Conservation (phyloP, 306 rosid species). For the Ormosia emarginata region DNA sequence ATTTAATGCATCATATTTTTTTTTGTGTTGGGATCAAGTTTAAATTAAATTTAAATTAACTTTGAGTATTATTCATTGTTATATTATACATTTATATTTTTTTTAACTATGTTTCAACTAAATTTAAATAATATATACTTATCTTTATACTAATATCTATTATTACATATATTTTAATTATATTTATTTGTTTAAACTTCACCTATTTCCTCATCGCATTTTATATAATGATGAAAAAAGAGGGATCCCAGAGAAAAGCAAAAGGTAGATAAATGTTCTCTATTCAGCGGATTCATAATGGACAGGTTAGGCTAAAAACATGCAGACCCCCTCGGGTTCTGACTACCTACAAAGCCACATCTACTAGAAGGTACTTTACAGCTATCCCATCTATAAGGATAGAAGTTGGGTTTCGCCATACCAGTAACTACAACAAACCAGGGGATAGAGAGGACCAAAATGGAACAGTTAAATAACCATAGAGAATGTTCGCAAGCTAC, state of each 20-base stretch:
- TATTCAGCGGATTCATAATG: conserved; percentile 7
- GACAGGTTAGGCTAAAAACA: conserved; percentile 2
- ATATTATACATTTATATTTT: too few relatives aligned
- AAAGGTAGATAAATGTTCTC: background rate
- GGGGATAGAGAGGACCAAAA: conserved; percentile 10
- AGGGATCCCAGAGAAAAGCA: background rate
- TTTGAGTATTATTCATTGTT: too few relatives aligned
- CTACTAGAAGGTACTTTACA: conserved; percentile 26
- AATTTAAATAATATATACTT: too few relatives aligned
- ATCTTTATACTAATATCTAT: too few relatives aligned
- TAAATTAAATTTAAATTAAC: too few relatives aligned
- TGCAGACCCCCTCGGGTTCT: background rate
- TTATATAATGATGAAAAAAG: too few relatives aligned
- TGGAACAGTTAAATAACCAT: conserved; percentile 17
- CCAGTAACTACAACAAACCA: conserved; percentile 21
- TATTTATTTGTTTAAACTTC: too few relatives aligned
- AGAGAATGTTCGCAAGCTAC: conserved; percentile 36
- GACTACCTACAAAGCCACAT: conserved; percentile 22
- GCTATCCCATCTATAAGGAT: conserved; percentile 19
- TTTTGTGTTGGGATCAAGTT: too few relatives aligned
- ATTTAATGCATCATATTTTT: too few relatives aligned
- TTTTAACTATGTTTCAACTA: too few relatives aligned
- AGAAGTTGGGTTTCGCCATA: conserved; percentile 24
- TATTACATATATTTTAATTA: too few relatives aligned
- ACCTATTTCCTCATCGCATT: too few relatives aligned